phyloP scores from a whole-genome alignment of 2,329 filamentous ascomycete genomes.

The Rhinocladiella mackenziei region DNA sequence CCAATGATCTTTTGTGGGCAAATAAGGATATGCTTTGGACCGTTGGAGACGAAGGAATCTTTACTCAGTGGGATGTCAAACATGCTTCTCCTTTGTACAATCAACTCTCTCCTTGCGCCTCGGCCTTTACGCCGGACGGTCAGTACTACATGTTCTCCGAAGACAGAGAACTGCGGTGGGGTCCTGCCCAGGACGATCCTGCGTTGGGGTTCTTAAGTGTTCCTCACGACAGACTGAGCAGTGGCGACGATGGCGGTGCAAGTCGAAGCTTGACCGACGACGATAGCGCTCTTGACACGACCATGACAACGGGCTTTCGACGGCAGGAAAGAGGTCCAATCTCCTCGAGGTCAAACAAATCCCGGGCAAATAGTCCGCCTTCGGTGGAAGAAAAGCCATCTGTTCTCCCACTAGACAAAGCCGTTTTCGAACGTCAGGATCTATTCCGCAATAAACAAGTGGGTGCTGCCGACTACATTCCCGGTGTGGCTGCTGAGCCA shows the following conservation, averaged over 20 bases:
- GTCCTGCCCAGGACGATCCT: constrained; percentile 39
- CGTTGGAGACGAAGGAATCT: constrained; percentile 57
- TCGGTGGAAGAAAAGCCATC: constrained; percentile 44
- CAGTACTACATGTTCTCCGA: constrained; percentile 55
- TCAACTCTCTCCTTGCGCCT: constrained; percentile 53
- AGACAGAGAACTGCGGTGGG: constrained; percentile 45
- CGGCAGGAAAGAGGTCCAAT: constrained; percentile 46
- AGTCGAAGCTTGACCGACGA: constrained; percentile 51
- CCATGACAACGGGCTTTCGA: constrained; percentile 48
- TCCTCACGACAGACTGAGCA: constrained; percentile 42
- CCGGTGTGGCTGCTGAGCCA: constrained; percentile 44
- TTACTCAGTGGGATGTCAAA: constrained; percentile 60
- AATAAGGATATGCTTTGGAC: constrained; percentile 63
- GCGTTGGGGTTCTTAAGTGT: constrained; percentile 40
- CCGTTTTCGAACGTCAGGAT: constrained; percentile 37
- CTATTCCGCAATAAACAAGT: constrained; percentile 40
- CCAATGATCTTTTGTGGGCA: constrained; percentile 61
- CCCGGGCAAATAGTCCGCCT: constrained; percentile 52
- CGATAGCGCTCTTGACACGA: constrained; percentile 55
- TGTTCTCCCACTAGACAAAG: constrained; percentile 50
- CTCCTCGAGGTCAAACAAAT: constrained; percentile 49
- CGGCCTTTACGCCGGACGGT: constrained; percentile 56
- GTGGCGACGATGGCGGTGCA: constrained; percentile 46
- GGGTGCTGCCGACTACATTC: constrained; percentile 48
- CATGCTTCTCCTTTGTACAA: constrained; percentile 57